Evolutionary conservation across 2,329 filamentous ascomycete species (phyloP).

Genomic region (Penicillium fuscoglaucum): DNA sequence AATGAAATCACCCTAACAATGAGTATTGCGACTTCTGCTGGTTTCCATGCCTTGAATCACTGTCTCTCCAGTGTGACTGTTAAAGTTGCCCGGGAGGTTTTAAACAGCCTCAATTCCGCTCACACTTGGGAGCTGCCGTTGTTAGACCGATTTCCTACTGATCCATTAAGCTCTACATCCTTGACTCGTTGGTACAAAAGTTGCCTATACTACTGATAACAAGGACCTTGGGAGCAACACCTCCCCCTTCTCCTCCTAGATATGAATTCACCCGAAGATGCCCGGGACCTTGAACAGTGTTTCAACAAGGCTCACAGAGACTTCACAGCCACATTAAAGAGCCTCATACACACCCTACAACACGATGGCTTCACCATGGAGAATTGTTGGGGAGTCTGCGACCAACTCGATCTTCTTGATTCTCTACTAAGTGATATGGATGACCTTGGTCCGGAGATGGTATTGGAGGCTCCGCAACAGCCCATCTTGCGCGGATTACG

Average conservation of each 20-base stretch:
- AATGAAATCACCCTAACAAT: neutral
- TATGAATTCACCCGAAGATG: neutral
- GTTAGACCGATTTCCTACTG: neutral
- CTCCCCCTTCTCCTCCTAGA: neutral
- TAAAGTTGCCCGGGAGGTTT: neutral
- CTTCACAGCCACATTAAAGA: neutral
- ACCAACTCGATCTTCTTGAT: constrained; percentile 1
- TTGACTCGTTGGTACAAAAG: neutral
- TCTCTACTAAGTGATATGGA: neutral
- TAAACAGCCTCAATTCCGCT: neutral
- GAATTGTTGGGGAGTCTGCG: neutral
- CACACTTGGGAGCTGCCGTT: neutral
- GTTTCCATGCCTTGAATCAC: neutral
- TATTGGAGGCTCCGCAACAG: neutral
- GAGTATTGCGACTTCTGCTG: neutral
- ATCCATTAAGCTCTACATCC: too few relatives aligned
- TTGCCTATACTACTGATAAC: neutral
- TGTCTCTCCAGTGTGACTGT: neutral
- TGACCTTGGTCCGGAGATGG: constrained; percentile 1
- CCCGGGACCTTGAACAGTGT: neutral
- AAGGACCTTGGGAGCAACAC: neutral
- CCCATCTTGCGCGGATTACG: neutral
- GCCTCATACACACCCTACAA: neutral
- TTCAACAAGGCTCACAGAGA: neutral
- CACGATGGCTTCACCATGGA: neutral